Conservation (phyloP, 495 filamentous ascomycete genomes). For the Penicillium ochrochloron region DNA sequence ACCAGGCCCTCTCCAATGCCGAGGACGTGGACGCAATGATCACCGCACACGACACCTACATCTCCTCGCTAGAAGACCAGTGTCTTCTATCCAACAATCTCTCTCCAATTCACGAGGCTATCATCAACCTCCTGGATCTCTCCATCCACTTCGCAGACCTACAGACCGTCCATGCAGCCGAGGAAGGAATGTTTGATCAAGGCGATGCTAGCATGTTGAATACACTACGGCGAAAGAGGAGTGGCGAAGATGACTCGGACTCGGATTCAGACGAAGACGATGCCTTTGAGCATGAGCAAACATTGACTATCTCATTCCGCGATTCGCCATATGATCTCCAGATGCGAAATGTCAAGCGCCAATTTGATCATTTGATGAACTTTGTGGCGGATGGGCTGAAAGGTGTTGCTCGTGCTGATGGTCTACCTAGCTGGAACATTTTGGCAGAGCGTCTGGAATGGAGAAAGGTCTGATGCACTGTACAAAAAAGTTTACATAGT, state of each 20-base stretch:
- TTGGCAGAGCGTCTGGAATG: conserved; percentile 52
- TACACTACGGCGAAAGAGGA: conserved; percentile 4
- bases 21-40: conserved; percentile 86
- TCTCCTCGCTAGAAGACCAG: conserved; percentile 63
- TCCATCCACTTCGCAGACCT: conserved; percentile 56
- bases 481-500: too few relatives aligned
- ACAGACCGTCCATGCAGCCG: conserved; percentile 35
- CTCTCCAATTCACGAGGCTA: conserved; percentile 64
- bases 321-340: conserved; percentile 36
- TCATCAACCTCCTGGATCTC: conserved; percentile 67
- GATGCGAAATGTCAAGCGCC: conserved; percentile 40
- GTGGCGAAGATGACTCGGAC: conserved; percentile 17
- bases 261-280: conserved; percentile 33
- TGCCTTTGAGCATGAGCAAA: conserved; percentile 32
- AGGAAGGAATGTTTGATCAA: conserved; percentile 17
- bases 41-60: conserved; percentile 64
- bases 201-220: conserved; percentile 8
- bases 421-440: conserved; percentile 53
- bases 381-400: conserved; percentile 53
- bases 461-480: conserved; percentile 28
- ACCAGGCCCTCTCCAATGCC: conserved; percentile 56
- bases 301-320: conserved; percentile 33
- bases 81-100: conserved; percentile 68
- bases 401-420: conserved; percentile 50
- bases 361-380: conserved; percentile 43